Evolutionary conservation across 225 moss, liverwort and hornwort genomes (phyloP).

Genomic region (Physcomitrellopsis africana): DNA sequence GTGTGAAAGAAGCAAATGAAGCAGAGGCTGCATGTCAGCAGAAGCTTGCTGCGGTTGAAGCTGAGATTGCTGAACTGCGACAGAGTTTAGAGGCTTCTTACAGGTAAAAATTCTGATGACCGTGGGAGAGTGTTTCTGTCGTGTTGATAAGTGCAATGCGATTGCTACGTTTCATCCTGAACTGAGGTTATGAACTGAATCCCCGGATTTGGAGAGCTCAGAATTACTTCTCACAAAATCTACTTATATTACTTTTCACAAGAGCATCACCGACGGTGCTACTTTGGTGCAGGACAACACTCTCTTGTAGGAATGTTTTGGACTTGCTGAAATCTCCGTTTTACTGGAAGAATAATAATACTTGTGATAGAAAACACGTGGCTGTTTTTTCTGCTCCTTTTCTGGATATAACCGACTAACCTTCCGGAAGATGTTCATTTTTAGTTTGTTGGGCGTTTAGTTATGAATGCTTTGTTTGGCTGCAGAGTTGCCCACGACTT

Average conservation of each 20-base stretch:
- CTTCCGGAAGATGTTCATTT: conserved; percentile 15
- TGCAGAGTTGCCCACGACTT: conserved; percentile 54
- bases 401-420: conserved; percentile 7
- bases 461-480: conserved; percentile 46
- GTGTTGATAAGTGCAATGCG: background rate
- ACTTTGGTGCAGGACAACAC: conserved; percentile 2
- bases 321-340: conserved; percentile 7
- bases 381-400: conserved; percentile 21
- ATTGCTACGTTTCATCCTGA: background rate
- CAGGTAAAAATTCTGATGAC: conserved; percentile 54
- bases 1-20: conserved; percentile 96
- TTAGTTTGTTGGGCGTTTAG: background rate
- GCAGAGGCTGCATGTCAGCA: conserved; percentile 96
- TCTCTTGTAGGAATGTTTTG: conserved; percentile 5
- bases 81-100: conserved; percentile 76
- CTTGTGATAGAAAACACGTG: conserved; percentile 2
- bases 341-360: conserved; percentile 5
- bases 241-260: conserved; percentile 26
- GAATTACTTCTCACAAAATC: background rate
- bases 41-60: conserved; percentile 88
- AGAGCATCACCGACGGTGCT: conserved; percentile 3
- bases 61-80: conserved; percentile 82
- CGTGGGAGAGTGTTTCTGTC: conserved; percentile 8
- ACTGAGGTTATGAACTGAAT: background rate
- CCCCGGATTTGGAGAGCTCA: background rate